Percentiles rank a stretch among this genome's conserved stretches.
Conservation (phyloP, 495 filamentous ascomycete genomes). For the Penicillium pancosmium region DNA sequence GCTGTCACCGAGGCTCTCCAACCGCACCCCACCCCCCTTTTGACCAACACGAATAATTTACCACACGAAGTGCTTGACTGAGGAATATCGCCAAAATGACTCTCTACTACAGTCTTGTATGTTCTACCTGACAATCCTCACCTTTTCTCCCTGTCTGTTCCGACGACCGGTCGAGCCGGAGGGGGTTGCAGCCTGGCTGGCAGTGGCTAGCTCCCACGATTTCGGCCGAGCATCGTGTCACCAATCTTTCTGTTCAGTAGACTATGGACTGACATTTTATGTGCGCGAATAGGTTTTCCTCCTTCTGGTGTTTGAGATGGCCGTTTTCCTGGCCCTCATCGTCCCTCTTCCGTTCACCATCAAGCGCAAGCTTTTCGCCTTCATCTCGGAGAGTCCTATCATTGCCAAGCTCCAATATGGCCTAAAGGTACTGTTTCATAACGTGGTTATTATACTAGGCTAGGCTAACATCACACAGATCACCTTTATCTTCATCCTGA, state of each 20-base stretch:
- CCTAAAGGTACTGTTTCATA: conserved; percentile 60
- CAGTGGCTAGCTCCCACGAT: conserved; percentile 14
- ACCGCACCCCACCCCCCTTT: conserved; percentile 24
- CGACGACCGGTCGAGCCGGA: conserved; percentile 3
- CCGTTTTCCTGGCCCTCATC: conserved; percentile 87
- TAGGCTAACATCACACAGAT: conserved; percentile 60
- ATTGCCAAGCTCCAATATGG: conserved; percentile 82
- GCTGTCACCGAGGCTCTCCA: conserved; percentile 19
- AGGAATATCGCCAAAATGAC: conserved; percentile 70
- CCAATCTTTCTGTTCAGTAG: not conserved
- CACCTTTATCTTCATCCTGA: conserved; percentile 96
- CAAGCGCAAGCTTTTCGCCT: conserved; percentile 88
- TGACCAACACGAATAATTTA: conserved; percentile 18
- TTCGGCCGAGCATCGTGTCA: not conserved
- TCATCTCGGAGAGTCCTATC: conserved; percentile 85
- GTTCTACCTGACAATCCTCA: conserved; percentile 34
- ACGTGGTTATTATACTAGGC: not conserved
- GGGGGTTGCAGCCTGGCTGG: conserved; percentile 25
- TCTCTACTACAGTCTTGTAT: conserved; percentile 96
- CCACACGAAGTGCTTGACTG: conserved; percentile 8
- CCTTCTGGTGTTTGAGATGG: conserved; percentile 92
- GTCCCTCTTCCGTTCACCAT: conserved; percentile 85
- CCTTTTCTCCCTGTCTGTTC: not conserved
- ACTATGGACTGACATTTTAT: not conserved
- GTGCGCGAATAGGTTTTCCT: conserved; percentile 73